phyloP scores from a whole-genome alignment of 345 rosid genomes.

The Camelina neglecta region DNA sequence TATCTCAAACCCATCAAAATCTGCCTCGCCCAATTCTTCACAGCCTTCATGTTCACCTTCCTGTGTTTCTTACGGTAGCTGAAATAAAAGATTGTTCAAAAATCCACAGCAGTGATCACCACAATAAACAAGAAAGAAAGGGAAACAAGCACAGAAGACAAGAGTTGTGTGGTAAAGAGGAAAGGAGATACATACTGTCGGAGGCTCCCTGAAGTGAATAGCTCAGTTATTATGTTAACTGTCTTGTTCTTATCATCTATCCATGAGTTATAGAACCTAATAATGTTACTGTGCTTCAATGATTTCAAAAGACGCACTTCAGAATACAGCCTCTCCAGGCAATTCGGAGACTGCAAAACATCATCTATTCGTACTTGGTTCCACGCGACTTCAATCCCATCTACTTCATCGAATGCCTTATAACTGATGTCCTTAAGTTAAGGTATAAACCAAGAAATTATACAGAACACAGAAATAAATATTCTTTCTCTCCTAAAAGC shows the following conservation, averaged over 20 bases:
- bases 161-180: conserved; percentile 28
- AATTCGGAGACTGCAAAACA: conserved; percentile 85
- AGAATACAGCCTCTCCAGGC: conserved; percentile 83
- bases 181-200: conserved; percentile 68
- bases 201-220: conserved; percentile 93
- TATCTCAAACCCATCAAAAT: conserved; percentile 77
- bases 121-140: neutral
- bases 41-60: conserved; percentile 81
- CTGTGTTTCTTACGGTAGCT: conserved; percentile 93
- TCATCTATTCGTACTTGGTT: conserved; percentile 90
- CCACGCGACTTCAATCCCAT: conserved; percentile 99
- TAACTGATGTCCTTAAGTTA: conserved; percentile 58
- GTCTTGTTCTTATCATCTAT: conserved; percentile 91
- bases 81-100: conserved; percentile 40
- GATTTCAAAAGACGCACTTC: conserved; percentile 92
- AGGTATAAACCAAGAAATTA: conserved; percentile 37
- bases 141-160: conserved; percentile 19
- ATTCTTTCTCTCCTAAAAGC: neutral
- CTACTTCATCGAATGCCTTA: conserved; percentile 91
- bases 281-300: conserved; percentile 78
- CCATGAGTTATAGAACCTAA: conserved; percentile 88
- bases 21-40: conserved; percentile 93
- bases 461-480: conserved; percentile 8
- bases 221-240: conserved; percentile 88
- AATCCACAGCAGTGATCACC: conserved; percentile 29